These are phyloP conservation scores for Plasmodium chabaudi DNA, from an alignment of 169 alveolate species.

Conservation along the genomic window DNA sequence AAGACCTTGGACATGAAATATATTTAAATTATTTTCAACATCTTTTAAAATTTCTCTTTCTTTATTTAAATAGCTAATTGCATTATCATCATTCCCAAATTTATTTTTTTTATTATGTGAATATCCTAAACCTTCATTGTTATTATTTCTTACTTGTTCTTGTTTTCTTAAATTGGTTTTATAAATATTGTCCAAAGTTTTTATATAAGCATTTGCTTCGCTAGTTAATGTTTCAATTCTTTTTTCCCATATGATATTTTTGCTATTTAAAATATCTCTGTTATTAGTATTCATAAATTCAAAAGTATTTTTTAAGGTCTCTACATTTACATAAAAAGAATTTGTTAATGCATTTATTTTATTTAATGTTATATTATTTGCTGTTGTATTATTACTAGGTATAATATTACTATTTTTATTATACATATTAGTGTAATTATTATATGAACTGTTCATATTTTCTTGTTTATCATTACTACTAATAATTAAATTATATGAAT, in stretches of 20 bases:
- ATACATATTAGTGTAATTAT: conserved; percentile 21
- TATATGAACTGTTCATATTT: not conserved
- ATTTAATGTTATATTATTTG: conserved; percentile 57
- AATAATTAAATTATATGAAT: conserved; percentile 57
- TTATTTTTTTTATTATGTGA: conserved; percentile 12
- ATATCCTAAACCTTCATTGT: conserved; percentile 2
- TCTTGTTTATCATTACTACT: conserved; percentile 9
- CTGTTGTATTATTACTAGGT: conserved; percentile 13
- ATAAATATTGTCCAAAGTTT: conserved; percentile 56
- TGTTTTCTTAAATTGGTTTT: conserved; percentile 25
- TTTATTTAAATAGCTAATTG: conserved; percentile 48
- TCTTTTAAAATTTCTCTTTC: conserved; percentile 63
- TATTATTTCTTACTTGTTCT: conserved; percentile 19
- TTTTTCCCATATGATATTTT: conserved; percentile 66
- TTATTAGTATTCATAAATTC: conserved; percentile 45
- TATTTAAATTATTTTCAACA: conserved; percentile 45
- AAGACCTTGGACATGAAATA: conserved; percentile 61
- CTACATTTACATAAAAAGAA: conserved; percentile 65
- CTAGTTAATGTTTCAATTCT: conserved; percentile 56
- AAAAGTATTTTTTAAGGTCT: conserved; percentile 54
- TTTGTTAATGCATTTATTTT: conserved; percentile 71
- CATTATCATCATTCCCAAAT: not conserved
- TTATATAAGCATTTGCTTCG: conserved; percentile 54
- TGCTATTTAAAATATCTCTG: conserved; percentile 17
- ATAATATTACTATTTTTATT: conserved; percentile 20